phyloP scores from a whole-genome alignment of 169 alveolate species.

The Eimeria acervulina region DNA sequence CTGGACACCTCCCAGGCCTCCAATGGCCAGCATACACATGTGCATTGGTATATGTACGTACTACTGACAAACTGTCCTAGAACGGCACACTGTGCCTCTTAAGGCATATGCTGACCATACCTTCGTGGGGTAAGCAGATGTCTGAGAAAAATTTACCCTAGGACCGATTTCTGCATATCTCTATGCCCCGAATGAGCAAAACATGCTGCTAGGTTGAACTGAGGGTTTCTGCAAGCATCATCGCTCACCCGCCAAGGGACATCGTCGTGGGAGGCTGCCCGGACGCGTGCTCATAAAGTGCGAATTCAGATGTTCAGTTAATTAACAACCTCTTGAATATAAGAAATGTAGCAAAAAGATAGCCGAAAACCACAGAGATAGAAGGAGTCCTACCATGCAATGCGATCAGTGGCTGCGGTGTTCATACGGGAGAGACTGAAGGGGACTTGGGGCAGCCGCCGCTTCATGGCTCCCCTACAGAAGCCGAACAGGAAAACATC shows the following conservation, averaged over 20 bases:
- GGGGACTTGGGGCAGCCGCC: slow-evolving; percentile 69
- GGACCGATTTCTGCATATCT: neutral
- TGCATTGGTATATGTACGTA: neutral
- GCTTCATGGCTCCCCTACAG: neutral
- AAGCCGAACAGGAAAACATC: neutral
- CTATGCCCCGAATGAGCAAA: neutral
- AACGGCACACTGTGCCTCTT: neutral
- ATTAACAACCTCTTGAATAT: neutral
- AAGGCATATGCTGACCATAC: neutral
- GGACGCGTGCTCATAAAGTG: neutral
- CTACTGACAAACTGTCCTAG: neutral
- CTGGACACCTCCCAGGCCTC: neutral
- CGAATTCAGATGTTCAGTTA: neutral
- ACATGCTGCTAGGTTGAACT: neutral
- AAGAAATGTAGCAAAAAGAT: neutral
- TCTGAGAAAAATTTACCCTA: neutral
- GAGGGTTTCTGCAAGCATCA: slow-evolving; percentile 29
- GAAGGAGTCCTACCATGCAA: neutral
- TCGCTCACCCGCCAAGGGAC: slow-evolving; percentile 61
- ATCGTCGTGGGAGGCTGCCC: slow-evolving; percentile 3
- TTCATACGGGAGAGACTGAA: slow-evolving; percentile 33
- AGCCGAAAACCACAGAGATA: neutral
- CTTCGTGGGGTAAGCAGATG: neutral
- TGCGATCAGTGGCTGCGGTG: slow-evolving; percentile 40
- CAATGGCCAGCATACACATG: neutral